Evolutionary conservation across 345 rosid species (phyloP).

Genomic region (Camelina laxa): DNA sequence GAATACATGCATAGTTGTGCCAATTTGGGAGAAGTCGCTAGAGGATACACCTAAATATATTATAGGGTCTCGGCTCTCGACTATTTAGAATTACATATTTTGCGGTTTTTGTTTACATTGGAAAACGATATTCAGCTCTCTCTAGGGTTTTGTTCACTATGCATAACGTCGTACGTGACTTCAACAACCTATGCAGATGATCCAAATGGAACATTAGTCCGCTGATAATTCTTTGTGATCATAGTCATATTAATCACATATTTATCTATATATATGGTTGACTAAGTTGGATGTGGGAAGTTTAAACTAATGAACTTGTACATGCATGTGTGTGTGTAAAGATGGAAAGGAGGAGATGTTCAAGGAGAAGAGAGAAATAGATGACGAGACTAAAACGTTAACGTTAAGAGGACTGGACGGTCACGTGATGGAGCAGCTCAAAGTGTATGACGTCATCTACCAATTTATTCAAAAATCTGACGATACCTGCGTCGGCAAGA

Average conservation of each 20-base stretch:
- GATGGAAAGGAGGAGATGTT: constrained; percentile 38
- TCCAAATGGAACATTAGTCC: background rate
- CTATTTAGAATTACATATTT: too few relatives aligned
- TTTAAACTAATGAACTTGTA: background rate
- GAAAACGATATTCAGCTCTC: background rate
- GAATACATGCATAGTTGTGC: background rate
- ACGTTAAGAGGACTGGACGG: constrained; percentile 38
- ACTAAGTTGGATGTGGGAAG: background rate
- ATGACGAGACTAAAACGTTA: constrained; percentile 33
- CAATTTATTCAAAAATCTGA: constrained; percentile 39
- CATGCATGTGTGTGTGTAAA: constrained; percentile 22
- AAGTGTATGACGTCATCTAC: constrained; percentile 29
- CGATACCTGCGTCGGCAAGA: constrained; percentile 34
- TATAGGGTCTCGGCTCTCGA: too few relatives aligned
- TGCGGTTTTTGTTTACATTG: too few relatives aligned
- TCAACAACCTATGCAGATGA: background rate
- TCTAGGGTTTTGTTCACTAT: background rate
- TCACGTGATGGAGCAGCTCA: constrained; percentile 42
- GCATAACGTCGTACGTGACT: too few relatives aligned
- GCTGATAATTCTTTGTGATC: background rate
- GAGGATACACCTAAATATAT: too few relatives aligned
- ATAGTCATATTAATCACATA: background rate
- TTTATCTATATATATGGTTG: background rate
- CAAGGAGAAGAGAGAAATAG: constrained; percentile 40
- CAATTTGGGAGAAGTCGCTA: background rate